A percentile compares a stretch with the other conserved stretches of the same genome.
Conservation (phyloP, 306 rosid species). For the Corylus heterophylla region DNA sequence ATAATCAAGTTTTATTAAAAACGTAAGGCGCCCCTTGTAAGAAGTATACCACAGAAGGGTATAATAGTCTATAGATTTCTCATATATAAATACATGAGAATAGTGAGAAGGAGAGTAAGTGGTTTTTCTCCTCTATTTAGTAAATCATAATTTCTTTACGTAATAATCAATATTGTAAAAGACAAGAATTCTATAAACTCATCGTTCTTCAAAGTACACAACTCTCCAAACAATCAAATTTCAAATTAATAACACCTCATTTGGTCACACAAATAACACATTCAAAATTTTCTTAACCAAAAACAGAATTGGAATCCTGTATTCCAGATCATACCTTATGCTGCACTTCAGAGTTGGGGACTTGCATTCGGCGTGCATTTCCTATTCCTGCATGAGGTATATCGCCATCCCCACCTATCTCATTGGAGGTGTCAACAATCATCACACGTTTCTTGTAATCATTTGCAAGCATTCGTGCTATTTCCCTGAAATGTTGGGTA, state of each 20-base stretch:
- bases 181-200: neutral
- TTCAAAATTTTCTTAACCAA: constrained; percentile 22
- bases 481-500: constrained; percentile 55
- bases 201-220: neutral
- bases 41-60: too few species aligned
- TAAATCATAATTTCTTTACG: too few species aligned
- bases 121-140: neutral
- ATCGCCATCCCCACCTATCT: constrained; percentile 99
- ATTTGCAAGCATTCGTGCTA: constrained; percentile 94
- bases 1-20: too few species aligned
- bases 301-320: constrained; percentile 10
- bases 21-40: too few species aligned
- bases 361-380: constrained; percentile 95
- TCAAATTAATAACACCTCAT: neutral
- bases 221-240: neutral
- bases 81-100: too few species aligned
- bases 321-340: constrained; percentile 60
- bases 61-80: too few species aligned
- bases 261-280: constrained; percentile 5
- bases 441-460: constrained; percentile 91
- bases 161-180: neutral
- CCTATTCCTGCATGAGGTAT: constrained; percentile 98
- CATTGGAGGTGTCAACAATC: constrained; percentile 99
- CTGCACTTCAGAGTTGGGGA: constrained; percentile 80
- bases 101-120: too few species aligned